Conservation (phyloP, 345 rosid genomes). For the Salix koriyanagi region DNA sequence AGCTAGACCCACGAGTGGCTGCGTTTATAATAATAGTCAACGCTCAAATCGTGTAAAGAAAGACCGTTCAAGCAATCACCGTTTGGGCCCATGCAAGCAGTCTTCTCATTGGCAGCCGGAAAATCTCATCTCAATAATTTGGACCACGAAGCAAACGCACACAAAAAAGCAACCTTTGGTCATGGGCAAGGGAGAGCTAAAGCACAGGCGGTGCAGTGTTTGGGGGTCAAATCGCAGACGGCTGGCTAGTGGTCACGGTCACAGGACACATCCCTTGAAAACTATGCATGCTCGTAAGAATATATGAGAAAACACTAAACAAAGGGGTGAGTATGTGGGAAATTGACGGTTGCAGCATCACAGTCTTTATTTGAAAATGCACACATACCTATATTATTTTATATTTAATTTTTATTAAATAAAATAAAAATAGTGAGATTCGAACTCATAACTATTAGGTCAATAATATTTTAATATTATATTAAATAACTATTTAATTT, state of each 20-base stretch:
- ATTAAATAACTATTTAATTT: accelerated
- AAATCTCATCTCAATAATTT: background rate
- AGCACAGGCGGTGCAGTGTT: background rate
- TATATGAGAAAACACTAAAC: background rate
- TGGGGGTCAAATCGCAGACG: slow-evolving; percentile 15
- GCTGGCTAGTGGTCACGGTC: slow-evolving; percentile 8
- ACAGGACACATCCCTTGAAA: background rate
- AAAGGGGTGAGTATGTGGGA: background rate
- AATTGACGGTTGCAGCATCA: background rate
- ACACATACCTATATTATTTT: too few relatives aligned
- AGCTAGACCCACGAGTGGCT: background rate
- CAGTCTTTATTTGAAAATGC: background rate
- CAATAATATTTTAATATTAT: accelerated
- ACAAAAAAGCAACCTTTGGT: background rate
- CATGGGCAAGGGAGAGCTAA: background rate
- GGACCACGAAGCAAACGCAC: background rate
- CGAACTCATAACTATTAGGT: accelerated
- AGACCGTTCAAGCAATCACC: background rate
- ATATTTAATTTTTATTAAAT: too few relatives aligned
- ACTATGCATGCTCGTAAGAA: background rate
- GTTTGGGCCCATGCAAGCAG: background rate
- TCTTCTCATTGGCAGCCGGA: background rate
- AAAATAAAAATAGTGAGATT: too few relatives aligned
- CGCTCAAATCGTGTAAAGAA: too few relatives aligned
- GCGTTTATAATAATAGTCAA: background rate